Base-by-base conservation (phyloP, 495 filamentous ascomycete species). In the Saxophila tyrrhenica region DNA sequence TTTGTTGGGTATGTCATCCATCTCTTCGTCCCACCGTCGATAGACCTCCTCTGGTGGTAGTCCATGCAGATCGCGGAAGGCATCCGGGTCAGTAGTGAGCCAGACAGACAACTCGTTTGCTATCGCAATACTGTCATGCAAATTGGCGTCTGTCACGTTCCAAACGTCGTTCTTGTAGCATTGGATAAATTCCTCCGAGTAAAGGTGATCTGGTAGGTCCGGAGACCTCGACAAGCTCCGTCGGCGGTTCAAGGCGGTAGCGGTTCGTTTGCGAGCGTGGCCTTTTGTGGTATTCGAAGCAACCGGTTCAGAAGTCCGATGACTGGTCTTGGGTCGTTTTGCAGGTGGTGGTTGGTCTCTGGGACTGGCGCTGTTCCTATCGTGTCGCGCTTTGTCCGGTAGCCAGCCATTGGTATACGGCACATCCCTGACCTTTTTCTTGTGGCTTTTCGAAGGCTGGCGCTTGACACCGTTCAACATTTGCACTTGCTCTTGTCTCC, bases 291-390 rank as follows among this genome's bases (percentile, higher is more conserved):
- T 39, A 9, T 25, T 32, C 17, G 16, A 81, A 55, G 76, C 79
- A 54, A 85, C 69, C 0, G 89, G 94, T 39, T 78, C 77, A 7
- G 78, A 86, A 3, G 81, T 63, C 39, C 81, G 82, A 69, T 95
- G 90, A 48, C 73, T 78, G 13, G 74, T 85, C 64, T 94, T 95
- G 0, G 83, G 60, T 60, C 84, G 87, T 65, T 94, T 96, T 5
- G 74, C 59, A 11, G 76, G 68, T 16, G 78, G 76, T 7, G 73
- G 78, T 46, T 75, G 76, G 58, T 85, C 84, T 32, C 78, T 72
- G 2, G 65, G 78, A 72, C 65, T 83, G 68, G 62, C 73, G 67
- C 62, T 79, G 62, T 64, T 75, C 57, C 67, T 64, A 48, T 68
- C 65, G 55, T 61, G 58, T 25, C 58, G 42, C 2, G 32, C 57